phyloP scores from a whole-genome alignment of 2,329 filamentous ascomycete genomes.

The Chrysoporthe puriensis region DNA sequence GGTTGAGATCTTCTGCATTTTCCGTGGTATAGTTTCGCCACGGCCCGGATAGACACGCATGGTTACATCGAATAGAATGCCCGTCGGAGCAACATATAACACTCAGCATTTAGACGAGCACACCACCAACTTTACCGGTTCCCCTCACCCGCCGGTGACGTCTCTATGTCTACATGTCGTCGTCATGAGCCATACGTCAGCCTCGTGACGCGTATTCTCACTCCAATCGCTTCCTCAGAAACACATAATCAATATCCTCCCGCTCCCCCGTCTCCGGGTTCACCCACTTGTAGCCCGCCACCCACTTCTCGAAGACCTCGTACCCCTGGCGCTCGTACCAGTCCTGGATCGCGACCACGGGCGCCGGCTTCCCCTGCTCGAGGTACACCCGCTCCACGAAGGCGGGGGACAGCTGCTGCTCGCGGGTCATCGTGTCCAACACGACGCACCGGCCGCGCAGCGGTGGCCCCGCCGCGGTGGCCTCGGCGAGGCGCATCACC shows the following conservation, averaged over 20 bases:
- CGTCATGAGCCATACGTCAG: neutral
- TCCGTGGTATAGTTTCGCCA: neutral
- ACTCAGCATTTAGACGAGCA: too few relatives aligned
- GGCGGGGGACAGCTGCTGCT: constrained; percentile 23
- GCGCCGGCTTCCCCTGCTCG: constrained; percentile 14
- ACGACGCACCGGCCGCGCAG: constrained; percentile 18
- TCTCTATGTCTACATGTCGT: neutral
- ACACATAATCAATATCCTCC: constrained; percentile 25
- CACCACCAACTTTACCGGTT: too few relatives aligned
- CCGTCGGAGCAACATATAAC: too few relatives aligned
- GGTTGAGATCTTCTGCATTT: neutral
- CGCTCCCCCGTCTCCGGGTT: constrained; percentile 25
- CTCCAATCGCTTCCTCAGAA: constrained; percentile 17
- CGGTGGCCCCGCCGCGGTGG: constrained; percentile 2
- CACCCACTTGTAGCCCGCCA: constrained; percentile 21
- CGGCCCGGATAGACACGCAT: neutral
- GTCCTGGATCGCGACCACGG: constrained; percentile 17
- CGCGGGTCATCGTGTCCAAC: constrained; percentile 25
- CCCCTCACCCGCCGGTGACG: too few relatives aligned
- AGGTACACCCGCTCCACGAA: constrained; percentile 18
- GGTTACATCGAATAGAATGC: neutral
- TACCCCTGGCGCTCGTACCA: constrained; percentile 30
- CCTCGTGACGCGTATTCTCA: neutral
- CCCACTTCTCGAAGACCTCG: constrained; percentile 11
- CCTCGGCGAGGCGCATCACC: constrained; percentile 21